Evolutionary conservation across 2,329 filamentous ascomycete genomes (phyloP).

Genomic region (Penicillium sp.): DNA sequence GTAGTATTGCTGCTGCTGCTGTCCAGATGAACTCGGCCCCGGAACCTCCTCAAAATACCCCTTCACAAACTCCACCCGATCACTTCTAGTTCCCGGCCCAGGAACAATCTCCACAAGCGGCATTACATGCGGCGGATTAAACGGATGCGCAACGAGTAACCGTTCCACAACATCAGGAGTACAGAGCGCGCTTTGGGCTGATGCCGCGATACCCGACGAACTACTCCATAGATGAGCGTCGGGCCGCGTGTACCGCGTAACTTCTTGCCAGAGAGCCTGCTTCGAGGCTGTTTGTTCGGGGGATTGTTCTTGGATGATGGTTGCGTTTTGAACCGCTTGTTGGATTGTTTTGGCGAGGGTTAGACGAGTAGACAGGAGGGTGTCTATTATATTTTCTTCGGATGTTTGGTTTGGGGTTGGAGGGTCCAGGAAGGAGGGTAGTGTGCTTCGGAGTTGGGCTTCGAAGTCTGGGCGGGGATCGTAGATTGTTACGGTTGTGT

Average conservation of each 20-base stretch:
- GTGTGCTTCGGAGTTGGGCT: conserved; percentile 42
- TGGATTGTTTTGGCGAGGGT: conserved; percentile 32
- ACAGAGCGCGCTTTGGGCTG: conserved; percentile 39
- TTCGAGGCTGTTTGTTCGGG: conserved; percentile 57
- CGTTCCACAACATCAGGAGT: conserved; percentile 43
- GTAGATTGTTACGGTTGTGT: conserved; percentile 47
- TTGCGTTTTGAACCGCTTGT: conserved; percentile 48
- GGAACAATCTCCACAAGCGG: conserved; percentile 61
- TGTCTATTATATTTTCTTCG: conserved; percentile 16
- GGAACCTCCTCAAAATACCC: conserved; percentile 41
- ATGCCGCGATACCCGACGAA: conserved; percentile 59
- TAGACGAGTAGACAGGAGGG: conserved; percentile 34
- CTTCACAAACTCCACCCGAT: conserved; percentile 27
- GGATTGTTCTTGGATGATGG: conserved; percentile 61
- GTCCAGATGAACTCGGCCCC: conserved; percentile 7
- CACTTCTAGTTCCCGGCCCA: conserved; percentile 41
- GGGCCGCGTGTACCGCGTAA: conserved; percentile 48
- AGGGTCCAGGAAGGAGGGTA: conserved; percentile 46
- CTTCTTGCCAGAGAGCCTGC: conserved; percentile 50
- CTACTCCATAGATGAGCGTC: conserved; percentile 57
- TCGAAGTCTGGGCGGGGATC: conserved; percentile 52
- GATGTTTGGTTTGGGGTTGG: not conserved
- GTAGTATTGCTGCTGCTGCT: conserved; percentile 17
- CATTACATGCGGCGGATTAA: conserved; percentile 63
- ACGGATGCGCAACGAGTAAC: conserved; percentile 60